These are phyloP conservation scores for Ramularia collo-cygni DNA, from an alignment of 2,329 filamentous ascomycete genomes.

Conservation along the genomic window DNA sequence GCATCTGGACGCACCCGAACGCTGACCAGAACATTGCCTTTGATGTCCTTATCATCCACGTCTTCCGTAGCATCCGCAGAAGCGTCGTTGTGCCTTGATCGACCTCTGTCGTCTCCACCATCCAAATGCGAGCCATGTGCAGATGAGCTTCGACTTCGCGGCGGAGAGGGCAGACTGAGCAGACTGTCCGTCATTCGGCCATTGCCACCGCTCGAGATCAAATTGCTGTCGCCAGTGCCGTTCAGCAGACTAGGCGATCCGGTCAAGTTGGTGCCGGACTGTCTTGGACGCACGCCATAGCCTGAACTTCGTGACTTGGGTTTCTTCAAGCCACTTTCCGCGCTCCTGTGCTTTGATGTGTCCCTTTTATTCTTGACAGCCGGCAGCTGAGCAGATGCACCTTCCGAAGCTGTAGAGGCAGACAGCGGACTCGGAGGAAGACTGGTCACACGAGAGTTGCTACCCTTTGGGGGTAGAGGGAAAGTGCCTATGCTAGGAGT, in stretches of 20 bases:
- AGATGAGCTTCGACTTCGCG: slow-evolving; percentile 85
- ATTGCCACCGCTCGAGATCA: slow-evolving; percentile 55
- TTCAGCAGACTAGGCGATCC: slow-evolving; percentile 68
- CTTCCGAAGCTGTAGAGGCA: slow-evolving; percentile 40
- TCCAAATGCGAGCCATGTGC: slow-evolving; percentile 89
- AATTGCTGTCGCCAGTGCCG: slow-evolving; percentile 69
- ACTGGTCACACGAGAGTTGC: slow-evolving; percentile 50
- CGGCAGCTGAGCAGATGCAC: slow-evolving; percentile 25
- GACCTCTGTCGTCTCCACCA: slow-evolving; percentile 47
- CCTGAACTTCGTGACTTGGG: slow-evolving; percentile 26
- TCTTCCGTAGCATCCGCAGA: slow-evolving; percentile 27
- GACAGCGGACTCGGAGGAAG: slow-evolving; percentile 51
- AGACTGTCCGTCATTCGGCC: slow-evolving; percentile 66
- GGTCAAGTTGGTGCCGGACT: slow-evolving; percentile 27
- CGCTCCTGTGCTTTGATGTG: slow-evolving; percentile 27
- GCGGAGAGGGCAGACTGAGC: slow-evolving; percentile 70
- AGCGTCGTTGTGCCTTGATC: slow-evolving; percentile 27
- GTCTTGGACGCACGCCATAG: slow-evolving; percentile 44
- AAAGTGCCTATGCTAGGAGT: slow-evolving; percentile 92
- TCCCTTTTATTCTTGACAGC: slow-evolving; percentile 26
- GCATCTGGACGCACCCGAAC: slow-evolving; percentile 85
- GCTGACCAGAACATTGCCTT: slow-evolving; percentile 93
- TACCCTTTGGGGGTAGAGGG: slow-evolving; percentile 70
- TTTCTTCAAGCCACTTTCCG: slow-evolving; percentile 24
- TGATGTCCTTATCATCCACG: slow-evolving; percentile 56